Percentiles rank a stretch among this genome's conserved stretches.
These are phyloP conservation scores for Rhizopogon roseolus DNA, from an alignment of 768 basidiomycete genomes.

Conservation along the genomic window DNA sequence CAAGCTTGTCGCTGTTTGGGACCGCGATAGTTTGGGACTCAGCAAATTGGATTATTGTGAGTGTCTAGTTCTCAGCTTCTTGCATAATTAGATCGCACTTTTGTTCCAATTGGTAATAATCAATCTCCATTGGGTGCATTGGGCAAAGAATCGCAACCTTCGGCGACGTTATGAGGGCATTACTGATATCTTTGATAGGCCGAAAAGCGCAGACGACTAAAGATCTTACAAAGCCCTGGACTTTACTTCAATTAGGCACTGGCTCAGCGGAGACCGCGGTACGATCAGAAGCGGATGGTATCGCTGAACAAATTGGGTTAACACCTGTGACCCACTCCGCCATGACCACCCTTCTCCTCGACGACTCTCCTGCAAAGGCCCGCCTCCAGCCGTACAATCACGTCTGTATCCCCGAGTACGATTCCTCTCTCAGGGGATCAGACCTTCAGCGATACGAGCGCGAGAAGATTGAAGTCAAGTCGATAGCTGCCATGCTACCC, in stretches of 20 bases:
- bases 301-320: neutral
- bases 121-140: neutral
- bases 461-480: conserved; percentile 14
- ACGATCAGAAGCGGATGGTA: neutral
- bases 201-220: conserved; percentile 53
- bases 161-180: neutral
- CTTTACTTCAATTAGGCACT: conserved; percentile 22
- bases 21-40: conserved; percentile 74
- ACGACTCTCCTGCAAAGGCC: conserved; percentile 51
- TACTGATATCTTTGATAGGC: conserved; percentile 4
- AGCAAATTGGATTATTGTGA: conserved; percentile 56
- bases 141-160: neutral
- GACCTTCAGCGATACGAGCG: conserved; percentile 29
- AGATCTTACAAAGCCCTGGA: conserved; percentile 69
- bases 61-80: conserved; percentile 27
- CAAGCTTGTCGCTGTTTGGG: conserved; percentile 65
- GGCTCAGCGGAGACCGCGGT: conserved; percentile 1
- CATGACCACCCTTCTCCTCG: conserved; percentile 43
- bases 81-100: neutral
- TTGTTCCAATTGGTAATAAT: neutral
- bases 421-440: conserved; percentile 33
- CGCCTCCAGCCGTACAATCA: conserved; percentile 79
- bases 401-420: conserved; percentile 70
- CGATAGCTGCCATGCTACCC: neutral
- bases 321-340: conserved; percentile 31